A percentile compares a stretch with the other conserved stretches of the same genome.
Conservation (phyloP, 2,329 filamentous ascomycete genomes). For the Xylariaceae sp. region DNA sequence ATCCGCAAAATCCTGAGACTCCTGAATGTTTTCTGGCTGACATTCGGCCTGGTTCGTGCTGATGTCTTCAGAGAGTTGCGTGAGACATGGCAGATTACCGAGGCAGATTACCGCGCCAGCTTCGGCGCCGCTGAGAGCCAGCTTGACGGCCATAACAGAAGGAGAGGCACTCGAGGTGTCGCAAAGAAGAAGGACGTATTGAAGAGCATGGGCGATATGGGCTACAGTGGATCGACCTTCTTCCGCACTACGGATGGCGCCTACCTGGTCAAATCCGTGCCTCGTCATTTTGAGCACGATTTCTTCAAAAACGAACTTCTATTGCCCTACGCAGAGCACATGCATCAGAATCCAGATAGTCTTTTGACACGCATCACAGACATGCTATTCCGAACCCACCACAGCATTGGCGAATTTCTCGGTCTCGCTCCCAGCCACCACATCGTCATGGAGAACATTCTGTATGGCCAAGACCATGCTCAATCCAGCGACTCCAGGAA, state of each 20-base stretch:
- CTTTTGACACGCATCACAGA: conserved; percentile 69
- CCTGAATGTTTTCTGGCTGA: conserved; percentile 35
- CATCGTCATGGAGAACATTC: conserved; percentile 74
- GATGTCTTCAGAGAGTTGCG: conserved; percentile 43
- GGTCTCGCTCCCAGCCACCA: conserved; percentile 64
- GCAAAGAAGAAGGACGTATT: conserved; percentile 37
- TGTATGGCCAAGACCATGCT: conserved; percentile 54
- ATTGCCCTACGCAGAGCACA: conserved; percentile 61
- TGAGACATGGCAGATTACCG: conserved; percentile 47
- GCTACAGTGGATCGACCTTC: conserved; percentile 73
- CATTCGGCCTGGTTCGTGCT: conserved; percentile 25
- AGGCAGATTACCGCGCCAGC: conserved; percentile 50
- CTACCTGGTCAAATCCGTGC: conserved; percentile 68
- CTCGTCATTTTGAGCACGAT: conserved; percentile 63
- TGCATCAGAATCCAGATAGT: conserved; percentile 55
- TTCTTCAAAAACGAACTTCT: conserved; percentile 67
- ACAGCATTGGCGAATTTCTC: conserved; percentile 56
- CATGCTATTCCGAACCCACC: conserved; percentile 54
- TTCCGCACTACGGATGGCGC: conserved; percentile 63
- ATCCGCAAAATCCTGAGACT: conserved; percentile 43
- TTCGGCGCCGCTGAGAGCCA: conserved; percentile 41
- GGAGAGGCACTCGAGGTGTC: too few species aligned
- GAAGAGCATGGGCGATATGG: conserved; percentile 61
- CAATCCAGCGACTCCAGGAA: conserved; percentile 28
- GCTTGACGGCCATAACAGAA: conserved; percentile 30